Evolutionary conservation across 164 flowering plant species (phyloP).

Genomic region (Annona squamosa): DNA sequence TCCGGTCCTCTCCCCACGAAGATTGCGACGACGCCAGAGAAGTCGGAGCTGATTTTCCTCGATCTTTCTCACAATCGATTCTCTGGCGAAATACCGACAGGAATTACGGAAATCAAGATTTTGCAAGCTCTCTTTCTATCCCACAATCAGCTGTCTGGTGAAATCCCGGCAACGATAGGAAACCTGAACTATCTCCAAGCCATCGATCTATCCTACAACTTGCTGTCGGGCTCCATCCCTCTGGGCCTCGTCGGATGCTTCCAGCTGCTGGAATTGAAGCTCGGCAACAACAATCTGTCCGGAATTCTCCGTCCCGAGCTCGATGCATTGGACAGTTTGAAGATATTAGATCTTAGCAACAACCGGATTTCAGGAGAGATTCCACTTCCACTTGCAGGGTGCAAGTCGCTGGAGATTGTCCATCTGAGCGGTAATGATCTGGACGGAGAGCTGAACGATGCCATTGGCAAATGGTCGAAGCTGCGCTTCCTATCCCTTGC

Average conservation of each 20-base stretch:
- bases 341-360: constrained; percentile 71
- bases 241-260: constrained; percentile 83
- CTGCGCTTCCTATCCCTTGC: constrained; percentile 74
- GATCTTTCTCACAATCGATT: constrained; percentile 75
- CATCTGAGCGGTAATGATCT: constrained; percentile 82
- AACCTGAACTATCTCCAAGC: constrained; percentile 88
- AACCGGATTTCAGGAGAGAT: constrained; percentile 80
- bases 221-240: constrained; percentile 73
- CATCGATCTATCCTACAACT: constrained; percentile 73
- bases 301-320: constrained; percentile 88
- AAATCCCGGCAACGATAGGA: constrained; percentile 78
- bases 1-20: constrained; percentile 60
- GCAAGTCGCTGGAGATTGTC: constrained; percentile 80
- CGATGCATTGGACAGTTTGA: constrained; percentile 78
- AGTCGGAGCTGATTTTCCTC: constrained; percentile 67
- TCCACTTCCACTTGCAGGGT: constrained; percentile 86
- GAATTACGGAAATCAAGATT: constrained; percentile 67
- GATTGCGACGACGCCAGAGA: constrained; percentile 54
- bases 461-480: constrained; percentile 72
- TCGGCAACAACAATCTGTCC: constrained; percentile 70
- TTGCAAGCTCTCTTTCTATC: constrained; percentile 83
- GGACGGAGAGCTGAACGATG: constrained; percentile 66
- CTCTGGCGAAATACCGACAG: constrained; percentile 60
- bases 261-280: constrained; percentile 70
- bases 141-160: constrained; percentile 64